These are phyloP conservation scores for Pterocarpus macrocarpus DNA, from an alignment of 306 rosid species.

Conservation along the genomic window DNA sequence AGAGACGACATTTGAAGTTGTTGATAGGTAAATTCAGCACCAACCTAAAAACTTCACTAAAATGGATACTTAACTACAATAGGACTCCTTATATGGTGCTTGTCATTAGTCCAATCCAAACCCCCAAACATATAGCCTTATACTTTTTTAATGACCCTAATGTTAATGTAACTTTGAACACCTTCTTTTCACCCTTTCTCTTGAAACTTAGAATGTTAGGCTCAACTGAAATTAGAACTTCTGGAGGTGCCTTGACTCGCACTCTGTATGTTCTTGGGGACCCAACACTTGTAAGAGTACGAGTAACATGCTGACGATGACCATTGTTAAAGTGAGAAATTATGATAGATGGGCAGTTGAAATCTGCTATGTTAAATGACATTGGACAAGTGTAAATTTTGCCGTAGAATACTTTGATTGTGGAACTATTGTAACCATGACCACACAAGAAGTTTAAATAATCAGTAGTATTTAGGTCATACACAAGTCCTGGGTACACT, in stretches of 20 bases:
- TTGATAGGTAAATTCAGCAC: not conserved
- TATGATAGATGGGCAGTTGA: slow-evolving; percentile 73
- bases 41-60: not conserved
- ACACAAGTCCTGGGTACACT: slow-evolving; percentile 70
- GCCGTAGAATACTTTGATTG: slow-evolving; percentile 39
- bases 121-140: slow-evolving; percentile 48
- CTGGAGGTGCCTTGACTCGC: no score
- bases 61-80: slow-evolving; percentile 37
- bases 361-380: slow-evolving; percentile 49
- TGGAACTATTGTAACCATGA: slow-evolving; percentile 52
- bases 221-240: no score
- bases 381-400: slow-evolving; percentile 50
- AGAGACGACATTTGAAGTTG: not conserved
- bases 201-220: slow-evolving; percentile 45
- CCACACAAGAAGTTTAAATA: slow-evolving; percentile 70
- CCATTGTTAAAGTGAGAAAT: slow-evolving; percentile 7
- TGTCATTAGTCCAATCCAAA: slow-evolving; percentile 57
- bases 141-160: no score
- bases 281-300: slow-evolving; percentile 69
- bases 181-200: slow-evolving; percentile 58
- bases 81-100: slow-evolving; percentile 55
- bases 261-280: slow-evolving; percentile 52
- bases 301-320: slow-evolving; percentile 43
- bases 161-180: slow-evolving; percentile 48
- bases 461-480: slow-evolving; percentile 54